A percentile compares a stretch with the other conserved stretches of the same genome.
phyloP scores from a whole-genome alignment of 2,329 filamentous ascomycete species.

The Chrysosporium keratinophilum region DNA sequence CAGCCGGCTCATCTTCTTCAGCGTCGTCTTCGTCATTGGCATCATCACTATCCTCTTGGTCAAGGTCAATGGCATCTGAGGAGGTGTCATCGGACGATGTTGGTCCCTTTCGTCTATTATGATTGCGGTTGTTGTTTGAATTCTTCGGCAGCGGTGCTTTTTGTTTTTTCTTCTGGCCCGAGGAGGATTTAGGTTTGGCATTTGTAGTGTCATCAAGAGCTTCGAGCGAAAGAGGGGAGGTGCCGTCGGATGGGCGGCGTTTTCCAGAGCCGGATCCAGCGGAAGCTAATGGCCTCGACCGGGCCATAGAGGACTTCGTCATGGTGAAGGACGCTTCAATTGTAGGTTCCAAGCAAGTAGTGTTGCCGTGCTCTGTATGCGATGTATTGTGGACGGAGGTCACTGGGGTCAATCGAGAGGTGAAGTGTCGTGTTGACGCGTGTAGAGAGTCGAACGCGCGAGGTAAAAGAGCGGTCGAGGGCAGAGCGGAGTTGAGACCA shows the following conservation, averaged over 20 bases:
- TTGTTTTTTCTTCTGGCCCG: not conserved
- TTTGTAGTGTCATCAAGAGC: not conserved
- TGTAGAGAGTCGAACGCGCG: not conserved
- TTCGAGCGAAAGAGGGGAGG: not conserved
- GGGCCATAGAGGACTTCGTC: not conserved
- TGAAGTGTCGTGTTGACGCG: not conserved
- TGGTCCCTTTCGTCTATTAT: constrained; percentile 19
- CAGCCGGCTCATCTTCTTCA: constrained; percentile 34
- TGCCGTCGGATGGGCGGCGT: not conserved
- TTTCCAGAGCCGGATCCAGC: not conserved
- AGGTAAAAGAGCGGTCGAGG: not conserved
- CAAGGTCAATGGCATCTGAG: constrained; percentile 31
- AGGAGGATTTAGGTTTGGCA: not conserved
- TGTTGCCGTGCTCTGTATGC: not conserved
- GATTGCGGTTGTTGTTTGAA: not conserved
- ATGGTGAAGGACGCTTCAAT: not conserved
- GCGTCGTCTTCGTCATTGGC: constrained; percentile 22
- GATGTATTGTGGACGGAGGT: not conserved
- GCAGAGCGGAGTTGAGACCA: not conserved
- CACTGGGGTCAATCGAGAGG: not conserved
- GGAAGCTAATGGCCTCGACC: not conserved
- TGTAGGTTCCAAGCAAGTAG: not conserved
- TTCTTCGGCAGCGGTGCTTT: constrained; percentile 1
- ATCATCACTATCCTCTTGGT: constrained; percentile 23
- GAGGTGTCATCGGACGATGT: constrained; percentile 27